Conservation (phyloP, 2,329 filamentous ascomycete species). For the Colletotrichum phormii region DNA sequence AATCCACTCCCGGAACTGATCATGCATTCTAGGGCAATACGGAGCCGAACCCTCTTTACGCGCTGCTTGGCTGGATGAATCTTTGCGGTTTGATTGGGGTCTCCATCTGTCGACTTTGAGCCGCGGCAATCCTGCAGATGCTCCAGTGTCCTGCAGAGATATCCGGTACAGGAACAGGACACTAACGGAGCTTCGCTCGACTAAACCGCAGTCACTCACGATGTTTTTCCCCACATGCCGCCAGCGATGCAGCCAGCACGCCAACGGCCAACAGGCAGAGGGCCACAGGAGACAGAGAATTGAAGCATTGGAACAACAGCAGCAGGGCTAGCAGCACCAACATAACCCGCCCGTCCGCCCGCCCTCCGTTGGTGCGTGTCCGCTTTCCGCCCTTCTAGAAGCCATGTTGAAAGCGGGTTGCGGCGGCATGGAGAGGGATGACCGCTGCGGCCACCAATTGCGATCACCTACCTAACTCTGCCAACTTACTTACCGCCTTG, state of each 20-base stretch:
- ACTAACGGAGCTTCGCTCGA: not conserved
- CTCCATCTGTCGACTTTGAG: conserved; percentile 26
- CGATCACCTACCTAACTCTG: conserved; percentile 10
- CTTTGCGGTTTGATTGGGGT: conserved; percentile 27
- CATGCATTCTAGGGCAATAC: conserved; percentile 16
- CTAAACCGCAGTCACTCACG: not conserved
- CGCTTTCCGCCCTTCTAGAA: conserved; percentile 33
- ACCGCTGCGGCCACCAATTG: conserved; percentile 23
- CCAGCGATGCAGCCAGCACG: conserved; percentile 9
- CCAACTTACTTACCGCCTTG: not conserved
- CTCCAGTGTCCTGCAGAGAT: conserved; percentile 11
- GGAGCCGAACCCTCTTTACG: conserved; percentile 16
- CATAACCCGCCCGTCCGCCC: conserved; percentile 13
- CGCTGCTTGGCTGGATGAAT: conserved; percentile 23
- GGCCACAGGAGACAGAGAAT: not conserved
- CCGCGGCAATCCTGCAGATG: conserved; percentile 30
- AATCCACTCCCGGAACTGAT: conserved; percentile 3
- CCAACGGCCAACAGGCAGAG: not conserved
- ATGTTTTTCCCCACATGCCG: conserved; percentile 1
- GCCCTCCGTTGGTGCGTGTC: conserved; percentile 3
- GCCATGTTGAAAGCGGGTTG: conserved; percentile 5
- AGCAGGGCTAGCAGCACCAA: not conserved
- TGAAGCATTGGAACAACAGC: not conserved
- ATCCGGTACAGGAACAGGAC: conserved; percentile 1
- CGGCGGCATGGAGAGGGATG: conserved; percentile 13